Base-by-base conservation (phyloP, 1,284 basidiomycete species). In the Boletellus dicymbophilus region DNA sequence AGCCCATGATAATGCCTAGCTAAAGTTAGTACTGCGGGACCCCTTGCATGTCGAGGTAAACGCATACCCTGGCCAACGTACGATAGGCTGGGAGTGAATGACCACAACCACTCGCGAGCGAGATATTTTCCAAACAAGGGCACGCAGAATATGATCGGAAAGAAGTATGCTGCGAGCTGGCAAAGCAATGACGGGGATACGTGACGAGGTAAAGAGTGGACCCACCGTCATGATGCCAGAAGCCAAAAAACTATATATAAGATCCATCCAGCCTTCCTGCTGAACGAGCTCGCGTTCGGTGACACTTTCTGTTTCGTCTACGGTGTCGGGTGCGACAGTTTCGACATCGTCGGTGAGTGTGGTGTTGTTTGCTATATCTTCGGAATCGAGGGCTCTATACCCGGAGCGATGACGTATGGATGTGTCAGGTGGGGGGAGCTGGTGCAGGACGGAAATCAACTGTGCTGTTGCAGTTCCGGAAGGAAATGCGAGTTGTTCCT, bases 401-500 rank as follows among this genome's bases (percentile, higher is more conserved):
- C 82, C 85, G 36, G 65, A 62, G 41, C 85, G 78, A 46, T 67
- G 78, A 26, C 76, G 75, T n/a, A 82, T 45, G 9, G 71, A 70
- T 1, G 79, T 77, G 23, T 82, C 78, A 18, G 83, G 82, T 28
- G 82, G 81, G 2, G 89, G 88, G 42, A 87, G 68, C 53, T 81
- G 69, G 62, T 98, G 94, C n/a, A 98, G 77, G 11, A 98, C 90
- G 1, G 92, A 88, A 41, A 98, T 94, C 18, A 98, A 78, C 62
- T 98, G 95, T 2, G 95, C 96, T 0, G 95, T 98, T 0, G 95
- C 95, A n/a, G 91, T 97, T 21, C 96, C 96, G 1, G 90, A 94
- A 1, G 95, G 95, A 59, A 98, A 98, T 1, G 90, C 78, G 15
- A 98, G 82, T 67, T 96, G 87, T 67, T 98, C 95, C 66, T 95